These are phyloP conservation scores for Ochetophila trinervis DNA, from an alignment of 306 rosid species.

Conservation along the genomic window DNA sequence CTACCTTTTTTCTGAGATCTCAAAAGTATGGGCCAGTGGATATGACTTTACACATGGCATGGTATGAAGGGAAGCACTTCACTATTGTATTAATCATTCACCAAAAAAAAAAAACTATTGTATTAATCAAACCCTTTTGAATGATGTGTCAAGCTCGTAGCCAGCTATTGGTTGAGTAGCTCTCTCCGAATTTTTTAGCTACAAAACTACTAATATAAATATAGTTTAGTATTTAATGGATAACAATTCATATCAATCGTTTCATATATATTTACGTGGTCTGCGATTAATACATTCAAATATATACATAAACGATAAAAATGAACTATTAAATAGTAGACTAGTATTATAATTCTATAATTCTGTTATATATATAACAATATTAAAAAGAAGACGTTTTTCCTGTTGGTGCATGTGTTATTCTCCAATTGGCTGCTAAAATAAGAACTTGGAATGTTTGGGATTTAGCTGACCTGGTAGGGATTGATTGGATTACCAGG, in stretches of 20 bases:
- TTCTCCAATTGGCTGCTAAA: not conserved
- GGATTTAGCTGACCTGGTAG: not conserved
- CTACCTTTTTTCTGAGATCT: not conserved
- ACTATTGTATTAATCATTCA: slow-evolving; percentile 32
- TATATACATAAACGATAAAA: too few relatives aligned
- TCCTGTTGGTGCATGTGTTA: not conserved
- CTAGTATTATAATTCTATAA: too few relatives aligned
- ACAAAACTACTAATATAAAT: too few relatives aligned
- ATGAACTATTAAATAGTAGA: too few relatives aligned
- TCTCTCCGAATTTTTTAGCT: not conserved
- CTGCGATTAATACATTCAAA: too few relatives aligned
- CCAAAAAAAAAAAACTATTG: too few relatives aligned
- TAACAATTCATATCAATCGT: too few relatives aligned
- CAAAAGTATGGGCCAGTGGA: slow-evolving; percentile 49
- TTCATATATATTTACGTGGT: too few relatives aligned
- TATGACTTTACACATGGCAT: slow-evolving; percentile 43
- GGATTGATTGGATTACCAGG: too few relatives aligned
- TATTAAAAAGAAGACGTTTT: not conserved
- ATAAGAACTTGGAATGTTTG: not conserved
- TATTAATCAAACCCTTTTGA: slow-evolving; percentile 28
- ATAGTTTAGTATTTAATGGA: not conserved
- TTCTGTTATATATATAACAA: too few relatives aligned
- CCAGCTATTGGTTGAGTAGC: slow-evolving; percentile 22
- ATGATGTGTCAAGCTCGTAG: slow-evolving; percentile 32
- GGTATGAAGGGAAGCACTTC: not conserved